Conservation (phyloP, 176 grass and related monocot genomes). For the Panicum miliaceum region DNA sequence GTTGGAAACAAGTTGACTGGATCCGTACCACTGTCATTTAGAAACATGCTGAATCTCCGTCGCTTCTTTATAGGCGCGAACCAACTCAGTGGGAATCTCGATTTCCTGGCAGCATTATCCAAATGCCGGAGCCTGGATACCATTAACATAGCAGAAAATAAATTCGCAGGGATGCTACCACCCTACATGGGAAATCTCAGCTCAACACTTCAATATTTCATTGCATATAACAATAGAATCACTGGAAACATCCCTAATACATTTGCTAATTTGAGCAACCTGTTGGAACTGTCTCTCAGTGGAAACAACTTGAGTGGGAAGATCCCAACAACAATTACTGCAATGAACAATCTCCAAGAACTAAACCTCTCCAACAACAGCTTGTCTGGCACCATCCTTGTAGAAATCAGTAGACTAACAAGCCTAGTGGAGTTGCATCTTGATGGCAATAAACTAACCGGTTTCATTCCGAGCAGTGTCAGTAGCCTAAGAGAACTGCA, state of each 20-base stretch:
- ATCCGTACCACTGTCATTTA: conserved; percentile 40
- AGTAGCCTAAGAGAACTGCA: conserved; percentile 32
- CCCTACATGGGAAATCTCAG: conserved; percentile 25
- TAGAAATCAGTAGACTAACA: conserved; percentile 33
- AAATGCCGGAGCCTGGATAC: conserved; percentile 11
- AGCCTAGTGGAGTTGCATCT: conserved; percentile 25
- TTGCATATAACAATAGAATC: conserved; percentile 18
- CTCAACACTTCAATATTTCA: not conserved
- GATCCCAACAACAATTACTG: conserved; percentile 4
- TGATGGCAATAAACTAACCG: conserved; percentile 30
- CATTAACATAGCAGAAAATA: conserved; percentile 15
- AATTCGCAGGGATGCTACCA: conserved; percentile 27
- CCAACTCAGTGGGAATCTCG: conserved; percentile 42
- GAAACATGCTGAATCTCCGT: conserved; percentile 29
- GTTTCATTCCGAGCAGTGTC: conserved; percentile 27
- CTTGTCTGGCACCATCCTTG: conserved; percentile 38
- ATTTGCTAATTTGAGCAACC: conserved; percentile 31
- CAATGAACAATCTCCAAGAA: conserved; percentile 31
- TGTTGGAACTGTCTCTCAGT: conserved; percentile 20
- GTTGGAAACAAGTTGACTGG: conserved; percentile 22
- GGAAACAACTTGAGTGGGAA: conserved; percentile 39
- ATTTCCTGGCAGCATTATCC: conserved; percentile 37
- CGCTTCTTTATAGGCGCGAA: not conserved
- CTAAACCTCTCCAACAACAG: conserved; percentile 39
- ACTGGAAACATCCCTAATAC: conserved; percentile 30